These are phyloP conservation scores for Colletotrichum eleusines DNA, from an alignment of 2,329 filamentous ascomycete genomes.

Conservation along the genomic window DNA sequence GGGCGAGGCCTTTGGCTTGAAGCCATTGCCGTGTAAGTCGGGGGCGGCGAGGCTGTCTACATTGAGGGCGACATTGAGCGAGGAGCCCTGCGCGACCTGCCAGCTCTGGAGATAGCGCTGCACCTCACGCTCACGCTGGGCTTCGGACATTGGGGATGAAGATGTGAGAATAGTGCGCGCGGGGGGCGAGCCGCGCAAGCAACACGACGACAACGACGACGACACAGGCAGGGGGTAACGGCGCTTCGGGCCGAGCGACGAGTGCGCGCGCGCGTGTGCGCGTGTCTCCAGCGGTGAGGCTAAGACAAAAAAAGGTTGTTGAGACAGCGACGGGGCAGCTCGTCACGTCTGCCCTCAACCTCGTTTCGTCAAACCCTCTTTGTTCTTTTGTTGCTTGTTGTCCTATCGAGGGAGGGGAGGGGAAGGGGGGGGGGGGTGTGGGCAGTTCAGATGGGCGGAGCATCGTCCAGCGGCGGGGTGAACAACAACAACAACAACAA, in stretches of 20 bases:
- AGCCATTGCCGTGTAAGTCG: slow-evolving; percentile 48
- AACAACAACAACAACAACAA: no score
- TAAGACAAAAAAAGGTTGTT: not conserved
- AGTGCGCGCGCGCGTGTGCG: not conserved
- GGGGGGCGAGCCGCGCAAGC: no score
- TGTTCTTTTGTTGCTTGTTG: not conserved
- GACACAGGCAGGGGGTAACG: not conserved
- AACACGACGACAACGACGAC: not conserved
- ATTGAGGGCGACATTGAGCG: slow-evolving; percentile 49
- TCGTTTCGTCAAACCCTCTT: not conserved
- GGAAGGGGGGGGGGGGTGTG: no score
- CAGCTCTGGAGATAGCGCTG: slow-evolving; percentile 50
- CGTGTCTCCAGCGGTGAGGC: slow-evolving; percentile 3
- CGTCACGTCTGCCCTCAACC: slow-evolving; percentile 4
- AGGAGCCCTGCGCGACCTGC: slow-evolving; percentile 50
- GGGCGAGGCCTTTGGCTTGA: slow-evolving; percentile 49
- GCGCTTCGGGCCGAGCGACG: slow-evolving; percentile 1
- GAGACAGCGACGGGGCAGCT: not conserved
- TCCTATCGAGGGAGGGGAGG: no score
- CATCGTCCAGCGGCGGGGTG: not conserved
- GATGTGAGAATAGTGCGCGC: not conserved
- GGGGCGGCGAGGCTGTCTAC: slow-evolving; percentile 49
- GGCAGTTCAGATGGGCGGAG: not conserved
- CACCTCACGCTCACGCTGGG: slow-evolving; percentile 50
- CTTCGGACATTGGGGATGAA: slow-evolving; percentile 30